Evolutionary conservation across 2,329 filamentous ascomycete species (phyloP), one percentile per base, ranked within the genome.

Genomic region (Fulvia fulva): DNA sequence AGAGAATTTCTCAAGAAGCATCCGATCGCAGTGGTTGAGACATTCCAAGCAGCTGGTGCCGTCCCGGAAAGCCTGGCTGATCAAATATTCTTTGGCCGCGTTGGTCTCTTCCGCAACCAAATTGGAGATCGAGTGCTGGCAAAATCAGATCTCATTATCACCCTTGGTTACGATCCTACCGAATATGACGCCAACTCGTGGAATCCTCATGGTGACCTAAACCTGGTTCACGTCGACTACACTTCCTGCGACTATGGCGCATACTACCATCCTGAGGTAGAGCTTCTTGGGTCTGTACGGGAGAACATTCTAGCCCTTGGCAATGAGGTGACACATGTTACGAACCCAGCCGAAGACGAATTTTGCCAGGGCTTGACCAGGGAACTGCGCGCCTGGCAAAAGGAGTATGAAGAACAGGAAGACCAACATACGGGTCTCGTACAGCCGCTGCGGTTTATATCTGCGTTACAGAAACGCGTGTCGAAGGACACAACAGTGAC

Each of bases 71-170:
- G 77, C 22, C 70, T 78, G 7, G 72, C 73, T 1, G 59, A 70
- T 37, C 73, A 77, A 49, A 69, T 79, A 8, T 80, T 79, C 70
- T 79, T 74, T 61, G 78, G 78, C 9, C 70, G 78, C 4, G 74
- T 80, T 7, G 78, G 78, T 4, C 71, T 80, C 2, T 80, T 80
- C 72, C 70, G 77, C 5, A 80, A 80, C 60, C 78, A 80, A 60
- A 74, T 76, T 5, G 78, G 78, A 16, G 78, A 80, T 65, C 71
- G 74, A 49, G 67, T 80, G 6, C 70, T 80, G 3, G 67, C 71
- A 1, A 73, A 74, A 25, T 76, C 77, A 3, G 77, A 80, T 62
- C 70, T 78, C 6, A 71, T 80, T 45, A 64, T 81, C 51, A 73
- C 77, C 5, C 69, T 80, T 6, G 77, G 78, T 23, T 80, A 79